A percentile compares a stretch with the other conserved stretches of the same genome.
Conservation (phyloP, 495 filamentous ascomycete species). For the Podospora pseudopauciseta region DNA sequence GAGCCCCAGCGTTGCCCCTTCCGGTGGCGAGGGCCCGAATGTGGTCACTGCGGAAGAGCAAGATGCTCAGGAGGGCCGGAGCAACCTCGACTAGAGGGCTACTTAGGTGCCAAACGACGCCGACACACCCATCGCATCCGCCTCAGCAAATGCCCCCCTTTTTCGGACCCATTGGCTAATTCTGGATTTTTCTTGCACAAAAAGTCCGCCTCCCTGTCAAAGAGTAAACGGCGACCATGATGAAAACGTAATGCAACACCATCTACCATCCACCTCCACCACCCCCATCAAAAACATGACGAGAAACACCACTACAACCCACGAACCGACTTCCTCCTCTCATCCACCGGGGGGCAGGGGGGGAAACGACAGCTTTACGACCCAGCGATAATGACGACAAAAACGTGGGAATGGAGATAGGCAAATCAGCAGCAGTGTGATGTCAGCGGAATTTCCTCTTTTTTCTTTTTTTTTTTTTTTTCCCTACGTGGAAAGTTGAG, state of each 20-base stretch:
- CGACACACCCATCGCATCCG: not conserved
- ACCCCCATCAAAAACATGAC: slow-evolving; percentile 1
- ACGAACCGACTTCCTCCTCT: not conserved
- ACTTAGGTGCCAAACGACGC: slow-evolving; percentile 5
- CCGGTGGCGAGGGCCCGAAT: slow-evolving; percentile 5
- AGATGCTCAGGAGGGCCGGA: slow-evolving; percentile 30
- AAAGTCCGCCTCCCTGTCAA: slow-evolving; percentile 26
- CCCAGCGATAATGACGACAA: not conserved
- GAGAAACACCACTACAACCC: slow-evolving; percentile 11
- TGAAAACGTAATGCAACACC: not conserved
- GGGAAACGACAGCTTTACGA: not conserved
- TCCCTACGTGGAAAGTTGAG: not conserved
- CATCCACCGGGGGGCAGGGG: no score
- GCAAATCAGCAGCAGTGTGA: not conserved
- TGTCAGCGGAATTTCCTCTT: not conserved
- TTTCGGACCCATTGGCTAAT: slow-evolving; percentile 21
- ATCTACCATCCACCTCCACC: slow-evolving; percentile 7
- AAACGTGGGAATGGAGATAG: slow-evolving; percentile 7
- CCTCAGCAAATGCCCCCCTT: not conserved
- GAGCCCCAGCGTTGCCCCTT: slow-evolving; percentile 7
- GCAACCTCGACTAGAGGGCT: slow-evolving; percentile 20
- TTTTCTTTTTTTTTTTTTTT: not conserved
- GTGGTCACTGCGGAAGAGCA: slow-evolving; percentile 31
- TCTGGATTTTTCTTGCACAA: slow-evolving; percentile 11
- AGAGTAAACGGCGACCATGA: slow-evolving; percentile 21